These are phyloP conservation scores for Luffa aegyptiaca DNA, from an alignment of 306 rosid species.

Conservation along the genomic window DNA sequence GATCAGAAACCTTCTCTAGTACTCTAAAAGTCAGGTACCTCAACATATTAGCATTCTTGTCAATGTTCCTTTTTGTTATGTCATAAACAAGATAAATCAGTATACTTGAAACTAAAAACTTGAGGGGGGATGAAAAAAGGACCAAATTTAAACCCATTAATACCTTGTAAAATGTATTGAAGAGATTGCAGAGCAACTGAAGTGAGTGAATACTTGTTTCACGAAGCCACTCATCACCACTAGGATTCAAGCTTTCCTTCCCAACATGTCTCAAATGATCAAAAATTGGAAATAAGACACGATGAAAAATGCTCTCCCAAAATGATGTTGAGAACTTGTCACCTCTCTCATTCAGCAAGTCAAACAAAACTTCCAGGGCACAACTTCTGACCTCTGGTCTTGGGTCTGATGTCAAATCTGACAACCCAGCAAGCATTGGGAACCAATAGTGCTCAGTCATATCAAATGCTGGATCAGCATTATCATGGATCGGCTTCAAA, in stretches of 20 bases:
- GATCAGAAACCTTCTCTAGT: not conserved
- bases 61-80: not conserved
- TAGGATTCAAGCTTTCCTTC: constrained; percentile 55
- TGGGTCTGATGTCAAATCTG: constrained; percentile 92
- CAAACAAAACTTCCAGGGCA: constrained; percentile 95
- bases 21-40: not conserved
- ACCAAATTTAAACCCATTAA: not conserved
- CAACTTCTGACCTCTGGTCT: constrained; percentile 98
- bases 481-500: constrained; percentile 69
- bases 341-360: constrained; percentile 96
- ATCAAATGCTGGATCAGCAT: constrained; percentile 46
- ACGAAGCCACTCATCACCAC: constrained; percentile 77
- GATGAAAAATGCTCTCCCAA: constrained; percentile 98
- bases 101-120: not conserved
- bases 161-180: constrained; percentile 97
- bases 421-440: constrained; percentile 99
- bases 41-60: not conserved
- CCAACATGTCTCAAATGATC: constrained; percentile 98
- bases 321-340: constrained; percentile 78
- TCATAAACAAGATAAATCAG: not conserved
- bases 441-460: constrained; percentile 98
- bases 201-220: constrained; percentile 97
- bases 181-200: constrained; percentile 96
- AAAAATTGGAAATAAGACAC: constrained; percentile 96
- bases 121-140: not conserved